These are phyloP conservation scores for Ulmus americana DNA, from an alignment of 331 rosid species.

Conservation along the genomic window DNA sequence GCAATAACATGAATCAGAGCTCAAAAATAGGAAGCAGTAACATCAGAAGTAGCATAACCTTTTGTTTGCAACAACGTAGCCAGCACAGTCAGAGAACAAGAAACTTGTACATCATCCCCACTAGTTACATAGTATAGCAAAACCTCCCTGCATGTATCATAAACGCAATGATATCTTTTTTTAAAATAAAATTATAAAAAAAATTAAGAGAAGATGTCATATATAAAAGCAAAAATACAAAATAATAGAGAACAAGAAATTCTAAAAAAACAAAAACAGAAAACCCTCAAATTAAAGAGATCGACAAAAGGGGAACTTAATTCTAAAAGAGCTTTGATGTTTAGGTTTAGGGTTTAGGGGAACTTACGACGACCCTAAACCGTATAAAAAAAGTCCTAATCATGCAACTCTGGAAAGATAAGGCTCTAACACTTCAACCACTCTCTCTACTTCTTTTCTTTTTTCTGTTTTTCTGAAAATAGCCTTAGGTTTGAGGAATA, in stretches of 20 bases:
- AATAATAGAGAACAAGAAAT: neutral
- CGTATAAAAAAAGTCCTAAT: too few relatives aligned
- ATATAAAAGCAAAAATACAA: neutral
- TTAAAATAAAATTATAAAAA: too few relatives aligned
- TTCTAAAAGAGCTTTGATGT: neutral
- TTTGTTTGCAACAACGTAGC: conserved; percentile 78
- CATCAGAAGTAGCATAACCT: conserved; percentile 38
- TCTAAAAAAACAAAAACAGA: neutral
- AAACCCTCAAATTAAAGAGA: neutral
- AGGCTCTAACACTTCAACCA: too few relatives aligned
- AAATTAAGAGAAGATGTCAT: neutral
- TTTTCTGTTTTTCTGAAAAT: too few relatives aligned
- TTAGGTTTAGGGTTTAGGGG: too few relatives aligned
- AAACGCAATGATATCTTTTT: neutral
- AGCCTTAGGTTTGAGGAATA: too few relatives aligned
- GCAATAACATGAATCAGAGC: neutral
- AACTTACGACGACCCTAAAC: too few relatives aligned
- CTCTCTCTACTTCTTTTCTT: too few relatives aligned
- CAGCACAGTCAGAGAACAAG: conserved; percentile 61
- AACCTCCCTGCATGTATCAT: conserved; percentile 43
- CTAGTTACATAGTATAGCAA: conserved; percentile 54
- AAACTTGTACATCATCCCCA: conserved; percentile 60
- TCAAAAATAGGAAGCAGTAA: conserved; percentile 8
- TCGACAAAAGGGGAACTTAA: neutral
- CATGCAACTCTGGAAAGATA: too few relatives aligned